Conservation (phyloP, 768 basidiomycete genomes). For the Collybiopsis confluens region DNA sequence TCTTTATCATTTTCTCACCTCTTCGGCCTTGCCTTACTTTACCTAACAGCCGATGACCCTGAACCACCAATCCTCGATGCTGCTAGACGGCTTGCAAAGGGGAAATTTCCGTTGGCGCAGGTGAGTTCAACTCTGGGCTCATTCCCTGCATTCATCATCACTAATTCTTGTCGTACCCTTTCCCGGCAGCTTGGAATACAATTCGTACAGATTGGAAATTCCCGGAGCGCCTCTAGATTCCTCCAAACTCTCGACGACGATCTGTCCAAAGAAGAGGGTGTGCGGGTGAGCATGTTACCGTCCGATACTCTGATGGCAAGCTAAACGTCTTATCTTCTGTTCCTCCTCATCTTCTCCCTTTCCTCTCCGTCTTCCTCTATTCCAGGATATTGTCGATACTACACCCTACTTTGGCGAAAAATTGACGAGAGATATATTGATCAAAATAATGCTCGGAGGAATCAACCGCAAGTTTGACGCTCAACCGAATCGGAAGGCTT, state of each 20-base stretch:
- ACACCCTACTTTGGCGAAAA: slow-evolving; percentile 45
- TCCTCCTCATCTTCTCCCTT: neutral
- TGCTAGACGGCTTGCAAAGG: slow-evolving; percentile 47
- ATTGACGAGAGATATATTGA: slow-evolving; percentile 43
- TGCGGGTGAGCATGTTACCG: slow-evolving; percentile 51
- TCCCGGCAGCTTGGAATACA: slow-evolving; percentile 56
- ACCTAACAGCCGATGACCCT: slow-evolving; percentile 44
- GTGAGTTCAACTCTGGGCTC: slow-evolving; percentile 21
- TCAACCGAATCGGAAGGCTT: too few species aligned
- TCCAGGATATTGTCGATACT: slow-evolving; percentile 69
- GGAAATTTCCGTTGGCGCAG: slow-evolving; percentile 49
- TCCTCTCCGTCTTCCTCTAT: neutral
- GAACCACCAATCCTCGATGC: slow-evolving; percentile 40
- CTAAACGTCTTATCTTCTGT: too few species aligned
- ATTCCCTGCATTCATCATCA: neutral
- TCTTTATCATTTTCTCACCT: neutral
- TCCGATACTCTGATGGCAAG: too few species aligned
- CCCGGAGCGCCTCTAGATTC: slow-evolving; percentile 33
- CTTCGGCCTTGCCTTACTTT: neutral
- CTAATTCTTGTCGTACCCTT: neutral
- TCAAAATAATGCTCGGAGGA: slow-evolving; percentile 64
- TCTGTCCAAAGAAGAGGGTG: slow-evolving; percentile 33
- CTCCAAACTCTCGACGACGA: slow-evolving; percentile 56
- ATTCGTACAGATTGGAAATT: slow-evolving; percentile 68
- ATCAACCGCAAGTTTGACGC: slow-evolving; percentile 40